phyloP scores from a whole-genome alignment of 805 yeast genomes.

The Yarrowia divulgata region DNA sequence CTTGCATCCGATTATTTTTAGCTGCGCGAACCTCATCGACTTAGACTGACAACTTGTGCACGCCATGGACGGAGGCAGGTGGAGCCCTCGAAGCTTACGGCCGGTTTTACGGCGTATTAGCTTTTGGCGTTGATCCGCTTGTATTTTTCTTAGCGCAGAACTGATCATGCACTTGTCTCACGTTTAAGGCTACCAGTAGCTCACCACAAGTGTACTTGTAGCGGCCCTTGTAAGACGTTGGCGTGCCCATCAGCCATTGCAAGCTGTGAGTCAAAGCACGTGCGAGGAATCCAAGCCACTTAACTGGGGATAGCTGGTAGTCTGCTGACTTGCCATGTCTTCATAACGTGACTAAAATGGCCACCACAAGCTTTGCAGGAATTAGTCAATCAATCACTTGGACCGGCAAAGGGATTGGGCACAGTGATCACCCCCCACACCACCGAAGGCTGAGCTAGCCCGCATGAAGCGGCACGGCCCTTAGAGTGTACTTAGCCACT shows the following conservation, averaged over 20 bases:
- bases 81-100: conserved; percentile 23
- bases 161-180: conserved; percentile 10
- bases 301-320: too few relatives aligned
- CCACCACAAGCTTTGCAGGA: too few relatives aligned
- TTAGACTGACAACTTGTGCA: not conserved
- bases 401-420: too few relatives aligned
- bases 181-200: not conserved
- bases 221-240: not conserved
- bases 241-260: not conserved
- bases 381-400: too few relatives aligned
- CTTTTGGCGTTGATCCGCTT: not conserved
- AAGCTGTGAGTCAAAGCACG: not conserved
- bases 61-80: conserved; percentile 3
- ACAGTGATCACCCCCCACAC: too few relatives aligned
- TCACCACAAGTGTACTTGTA: too few relatives aligned
- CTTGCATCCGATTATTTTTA: conserved; percentile 1
- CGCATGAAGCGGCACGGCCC: conserved; percentile 2
- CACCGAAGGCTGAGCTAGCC: not conserved
- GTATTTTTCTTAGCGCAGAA: not conserved
- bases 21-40: conserved; percentile 2
- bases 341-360: too few relatives aligned
- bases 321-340: too few relatives aligned
- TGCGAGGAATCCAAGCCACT: not conserved
- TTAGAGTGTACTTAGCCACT: not conserved
- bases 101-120: not conserved